These are phyloP conservation scores for Corymbia citriodora DNA, from an alignment of 441 rosid genomes.

Conservation along the genomic window DNA sequence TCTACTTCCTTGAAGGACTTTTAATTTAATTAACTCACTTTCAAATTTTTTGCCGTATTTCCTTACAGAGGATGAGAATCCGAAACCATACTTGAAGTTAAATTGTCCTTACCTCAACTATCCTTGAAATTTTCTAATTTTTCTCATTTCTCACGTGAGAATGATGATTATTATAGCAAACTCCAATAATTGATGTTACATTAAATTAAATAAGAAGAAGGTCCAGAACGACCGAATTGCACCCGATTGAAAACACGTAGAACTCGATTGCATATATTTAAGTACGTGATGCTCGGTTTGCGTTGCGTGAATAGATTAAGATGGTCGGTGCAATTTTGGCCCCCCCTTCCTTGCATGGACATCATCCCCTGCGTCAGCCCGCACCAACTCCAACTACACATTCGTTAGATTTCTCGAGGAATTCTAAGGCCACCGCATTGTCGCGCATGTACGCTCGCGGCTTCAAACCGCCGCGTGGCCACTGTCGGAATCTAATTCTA, in stretches of 20 bases:
- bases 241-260: neutral
- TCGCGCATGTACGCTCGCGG: neutral
- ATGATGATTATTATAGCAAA: no score
- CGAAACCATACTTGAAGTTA: no score
- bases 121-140: no score
- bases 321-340: neutral
- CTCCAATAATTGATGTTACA: no score
- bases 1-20: no score
- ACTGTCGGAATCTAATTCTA: neutral
- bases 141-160: no score
- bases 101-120: no score
- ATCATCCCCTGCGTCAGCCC: neutral
- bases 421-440: neutral
- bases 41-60: no score
- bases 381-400: neutral
- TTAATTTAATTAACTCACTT: no score
- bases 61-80: no score
- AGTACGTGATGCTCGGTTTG: neutral
- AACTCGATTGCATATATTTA: neutral
- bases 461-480: neutral
- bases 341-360: neutral
- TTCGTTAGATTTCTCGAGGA: rapidly evolving
- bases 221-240: neutral
- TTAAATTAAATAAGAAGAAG: no score
- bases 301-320: neutral